Evolutionary conservation across 805 yeast genomes (phyloP).

Genomic region (Saccharomycopsis babjevae): DNA sequence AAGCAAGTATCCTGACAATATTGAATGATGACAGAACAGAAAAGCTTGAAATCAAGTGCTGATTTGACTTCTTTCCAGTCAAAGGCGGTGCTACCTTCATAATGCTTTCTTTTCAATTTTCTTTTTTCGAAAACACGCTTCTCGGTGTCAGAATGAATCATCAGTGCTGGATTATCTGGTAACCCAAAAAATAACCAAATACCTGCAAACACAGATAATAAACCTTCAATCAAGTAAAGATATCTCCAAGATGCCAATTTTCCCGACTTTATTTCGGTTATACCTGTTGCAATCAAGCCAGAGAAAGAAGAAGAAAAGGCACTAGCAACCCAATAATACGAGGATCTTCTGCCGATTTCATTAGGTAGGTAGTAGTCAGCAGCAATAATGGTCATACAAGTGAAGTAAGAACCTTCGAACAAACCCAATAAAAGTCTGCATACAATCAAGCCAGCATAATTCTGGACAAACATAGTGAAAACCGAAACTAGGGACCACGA

Average conservation of each 20-base stretch:
- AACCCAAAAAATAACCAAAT: slow-evolving; percentile 26
- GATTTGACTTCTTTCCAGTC: slow-evolving; percentile 26
- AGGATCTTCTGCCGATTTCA: slow-evolving; percentile 38
- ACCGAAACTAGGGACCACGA: slow-evolving; percentile 34
- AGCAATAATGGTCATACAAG: slow-evolving; percentile 37
- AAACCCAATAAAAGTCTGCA: slow-evolving; percentile 41
- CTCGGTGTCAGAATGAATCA: slow-evolving; percentile 34
- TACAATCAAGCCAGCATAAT: slow-evolving; percentile 34
- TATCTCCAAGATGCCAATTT: slow-evolving; percentile 41
- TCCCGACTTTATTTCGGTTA: slow-evolving; percentile 30
- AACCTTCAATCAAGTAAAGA: slow-evolving; percentile 41
- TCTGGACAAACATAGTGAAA: slow-evolving; percentile 33
- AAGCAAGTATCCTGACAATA: slow-evolving; percentile 34
- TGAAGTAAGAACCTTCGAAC: slow-evolving; percentile 43
- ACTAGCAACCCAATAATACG: slow-evolving; percentile 40
- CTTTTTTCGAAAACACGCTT: slow-evolving; percentile 28
- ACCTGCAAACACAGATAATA: slow-evolving; percentile 31
- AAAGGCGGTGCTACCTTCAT: slow-evolving; percentile 26
- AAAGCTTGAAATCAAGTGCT: slow-evolving; percentile 32
- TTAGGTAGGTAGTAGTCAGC: slow-evolving; percentile 37
- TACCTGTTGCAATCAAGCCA: slow-evolving; percentile 40
- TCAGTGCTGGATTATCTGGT: slow-evolving; percentile 30
- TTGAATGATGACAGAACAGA: slow-evolving; percentile 30
- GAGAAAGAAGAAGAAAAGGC: slow-evolving; percentile 46
- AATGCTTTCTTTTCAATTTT: slow-evolving; percentile 27